Evolutionary conservation across 805 yeast genomes (phyloP).

Genomic region (Sugiyamaella qingdaonensis): DNA sequence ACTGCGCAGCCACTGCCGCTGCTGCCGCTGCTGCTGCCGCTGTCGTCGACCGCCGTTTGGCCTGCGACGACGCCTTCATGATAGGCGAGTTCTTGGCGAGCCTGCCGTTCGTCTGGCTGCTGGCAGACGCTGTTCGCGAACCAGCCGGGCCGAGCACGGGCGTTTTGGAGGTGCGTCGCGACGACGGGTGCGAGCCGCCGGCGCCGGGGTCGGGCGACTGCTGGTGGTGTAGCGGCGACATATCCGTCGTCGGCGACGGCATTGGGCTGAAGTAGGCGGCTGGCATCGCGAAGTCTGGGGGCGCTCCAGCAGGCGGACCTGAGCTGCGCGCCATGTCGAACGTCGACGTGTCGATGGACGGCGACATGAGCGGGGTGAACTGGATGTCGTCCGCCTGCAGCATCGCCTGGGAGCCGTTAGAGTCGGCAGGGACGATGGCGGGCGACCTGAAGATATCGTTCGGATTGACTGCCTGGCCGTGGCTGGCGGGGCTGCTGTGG

Average conservation of each 20-base stretch:
- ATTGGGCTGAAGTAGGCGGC: slow-evolving; percentile 22
- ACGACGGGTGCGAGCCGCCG: background rate
- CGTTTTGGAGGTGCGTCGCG: slow-evolving; percentile 4
- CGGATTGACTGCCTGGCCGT: slow-evolving; percentile 23
- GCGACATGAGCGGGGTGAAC: slow-evolving; percentile 74
- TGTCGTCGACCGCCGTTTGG: background rate
- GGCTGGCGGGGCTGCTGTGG: background rate
- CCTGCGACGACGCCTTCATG: background rate
- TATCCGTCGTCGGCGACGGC: slow-evolving; percentile 11
- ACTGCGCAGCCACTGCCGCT: background rate
- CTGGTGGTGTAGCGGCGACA: slow-evolving; percentile 5
- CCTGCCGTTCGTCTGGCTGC: background rate
- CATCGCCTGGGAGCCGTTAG: slow-evolving; percentile 1
- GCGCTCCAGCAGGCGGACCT: slow-evolving; percentile 34
- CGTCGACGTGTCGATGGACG: slow-evolving; percentile 52
- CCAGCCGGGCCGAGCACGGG: slow-evolving; percentile 1
- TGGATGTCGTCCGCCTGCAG: slow-evolving; percentile 41
- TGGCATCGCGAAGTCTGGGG: slow-evolving; percentile 23
- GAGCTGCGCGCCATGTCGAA: background rate
- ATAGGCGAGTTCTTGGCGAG: slow-evolving; percentile 6
- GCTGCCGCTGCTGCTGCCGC: slow-evolving; percentile 6
- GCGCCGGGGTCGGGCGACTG: slow-evolving; percentile 2
- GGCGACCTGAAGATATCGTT: slow-evolving; percentile 21
- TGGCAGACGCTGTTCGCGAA: background rate
- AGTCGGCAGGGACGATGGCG: slow-evolving; percentile 13